Evolutionary conservation across 495 filamentous ascomycete species (phyloP), one percentile per base, ranked within the genome.

Genomic region (Penicillium goetzii): DNA sequence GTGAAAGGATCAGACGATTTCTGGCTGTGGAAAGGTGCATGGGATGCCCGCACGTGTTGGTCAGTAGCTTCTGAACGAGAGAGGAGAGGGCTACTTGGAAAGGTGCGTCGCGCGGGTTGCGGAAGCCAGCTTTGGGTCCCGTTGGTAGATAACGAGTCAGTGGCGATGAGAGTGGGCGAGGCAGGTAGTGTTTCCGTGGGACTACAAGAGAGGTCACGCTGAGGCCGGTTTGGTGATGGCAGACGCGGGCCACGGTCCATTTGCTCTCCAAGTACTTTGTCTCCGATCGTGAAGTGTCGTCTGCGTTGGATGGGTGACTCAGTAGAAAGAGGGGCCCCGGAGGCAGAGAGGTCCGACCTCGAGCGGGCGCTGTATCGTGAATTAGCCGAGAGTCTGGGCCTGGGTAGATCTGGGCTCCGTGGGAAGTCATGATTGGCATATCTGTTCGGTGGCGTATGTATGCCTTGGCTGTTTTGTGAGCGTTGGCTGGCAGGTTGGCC

Each of bases 211-310:
- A 50, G 45, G 14, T 41, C 45, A 21, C 23, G 32, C 10, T 3
- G 15, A 19, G 10, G 25, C 1, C 2, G 50, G 15, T 14, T 19
- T 33, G 25, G 12, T 6, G 47, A 33, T n/a, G 17, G 12, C 1
- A 17, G 32, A 2, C 3, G 10, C 11, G 15, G 25, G 40, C 33
- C 26, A 5, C 4, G 47, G 43, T 19, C 25, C 5, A 19, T 55
- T 33, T 52, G 21, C 36, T 66, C 56, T 41, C 32, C 47, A 32
- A 62, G 61, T 11, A 62, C 17, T 60, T 70, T 62, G 30, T 68
- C 67, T 36, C 71, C 70, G 43, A 70, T 56, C 0, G 65, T 69
- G 26, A 66, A 70, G 11, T 54, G 60, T 34, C 61, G 50, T 11
- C 11, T 50, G n/a, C 26, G 41, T 43, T n/a, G 45, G 47, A 45